Base-by-base conservation (phyloP, 805 yeast species). In the Kazachstania kunashirensis region DNA sequence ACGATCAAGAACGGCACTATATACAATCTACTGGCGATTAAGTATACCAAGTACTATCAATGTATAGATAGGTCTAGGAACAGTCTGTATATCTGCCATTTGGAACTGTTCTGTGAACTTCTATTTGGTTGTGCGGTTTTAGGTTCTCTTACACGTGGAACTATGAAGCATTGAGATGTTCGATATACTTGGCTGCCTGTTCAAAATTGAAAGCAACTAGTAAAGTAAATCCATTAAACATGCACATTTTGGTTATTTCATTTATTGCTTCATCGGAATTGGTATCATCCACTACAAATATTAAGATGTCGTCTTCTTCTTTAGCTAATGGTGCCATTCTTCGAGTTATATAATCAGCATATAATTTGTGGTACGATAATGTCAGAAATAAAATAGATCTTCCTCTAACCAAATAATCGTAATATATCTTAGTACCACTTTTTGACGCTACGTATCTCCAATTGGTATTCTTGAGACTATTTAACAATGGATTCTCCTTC, bases 291-390 rank as follows among this genome's bases (percentile, higher is more conserved):
- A 80, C 78, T 5, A 79, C 76, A 23, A 73, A 71, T 31, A 81
- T 54, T 18, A 81, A 47, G 2, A 80, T 65, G n/a, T 79, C 67
- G 31, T 71, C 58, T 7, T 67, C 63, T 24, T 63, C 59, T 47
- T 63, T 69, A 6, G 48, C 29, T 37, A 61, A 44, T 23, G 63
- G 57, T 41, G 58, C 65, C 55, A 79, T 66, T 41, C 80, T 65
- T 42, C 72, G 73, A 58, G 73, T 70, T 3, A 83, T 68, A 47
- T 83, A 82, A 46, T 81, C 89, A 0, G 88, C 85, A 45, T 78
- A 80, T 27, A 83, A 60, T 53, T 80, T 81, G 51, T 80, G 85
- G 52, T 82, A 83, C 35, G 79, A 77, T 33, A 83, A 55, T 1
- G 84, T 75, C 3, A 83, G 62, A 45, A 81, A 80, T 0, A 83